Base-by-base conservation (phyloP, 2,329 filamentous ascomycete genomes). In the Cladosporium sp. region DNA sequence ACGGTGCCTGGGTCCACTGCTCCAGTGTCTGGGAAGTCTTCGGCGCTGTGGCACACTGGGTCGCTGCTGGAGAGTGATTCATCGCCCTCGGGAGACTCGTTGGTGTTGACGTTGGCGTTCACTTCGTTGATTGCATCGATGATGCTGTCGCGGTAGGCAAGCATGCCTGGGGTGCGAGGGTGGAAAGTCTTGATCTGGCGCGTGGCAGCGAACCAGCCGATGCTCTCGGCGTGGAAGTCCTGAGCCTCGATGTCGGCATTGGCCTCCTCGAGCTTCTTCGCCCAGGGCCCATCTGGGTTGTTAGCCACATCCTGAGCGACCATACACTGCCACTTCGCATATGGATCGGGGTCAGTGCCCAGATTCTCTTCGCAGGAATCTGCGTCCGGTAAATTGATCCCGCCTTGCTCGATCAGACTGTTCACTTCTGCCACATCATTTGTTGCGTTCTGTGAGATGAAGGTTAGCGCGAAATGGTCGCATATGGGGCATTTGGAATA, bases 81-180 rank as follows among this genome's bases (percentile, higher is more conserved):
- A 12, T 12, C 27, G 27, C 7, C 12, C 7, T 7, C 12, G 7
- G 27, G 27, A 7, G 27, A 7, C 7, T 12, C 7, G 12, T 30
- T 12, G 7, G 27, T 30, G 7, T 30, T 7, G 27, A 12, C 27
- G 7, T 30, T 30, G 27, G 27, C 27, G 27, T 30, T 30, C 27
- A 30, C 27, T 30, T 30, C 12, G 27, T 20, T 47, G 30, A 47
- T 47, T 15, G 43, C 43, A 20, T 32, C 29, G 30, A 47, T 47
- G 30, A 47, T 47, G 43, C 43, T 47, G 30, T 47, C 30, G 4
- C 43, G 43, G 18, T 37, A 47, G 18, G 43, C 43, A n/a, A 34
- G n/a, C 43, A 47, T 47, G 29, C 43, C 43, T 18, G 43, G 43
- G 7, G 43, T 47, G 8, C 43, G 43, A 47, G 43, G 43, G 27